These are phyloP conservation scores for Dissophora ornata DNA, from an alignment of 192 early-diverging fungal species.

Conservation along the genomic window DNA sequence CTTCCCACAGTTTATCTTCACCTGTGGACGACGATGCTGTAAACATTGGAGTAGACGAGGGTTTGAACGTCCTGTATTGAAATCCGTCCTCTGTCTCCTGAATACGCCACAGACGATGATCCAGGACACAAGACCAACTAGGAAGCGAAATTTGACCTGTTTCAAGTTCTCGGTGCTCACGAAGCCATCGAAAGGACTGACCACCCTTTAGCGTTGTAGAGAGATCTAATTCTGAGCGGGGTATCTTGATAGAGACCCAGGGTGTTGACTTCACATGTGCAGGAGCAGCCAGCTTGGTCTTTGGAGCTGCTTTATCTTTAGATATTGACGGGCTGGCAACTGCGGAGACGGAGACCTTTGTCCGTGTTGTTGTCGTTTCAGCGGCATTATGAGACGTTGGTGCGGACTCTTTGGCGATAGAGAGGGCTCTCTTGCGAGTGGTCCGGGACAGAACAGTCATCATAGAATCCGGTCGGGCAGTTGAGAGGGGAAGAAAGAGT, in stretches of 20 bases:
- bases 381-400: not conserved
- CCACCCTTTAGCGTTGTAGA: constrained; percentile 87
- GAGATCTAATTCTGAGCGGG: constrained; percentile 77
- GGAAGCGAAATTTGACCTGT: constrained; percentile 67
- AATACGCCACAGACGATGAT: constrained; percentile 33
- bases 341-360: not conserved
- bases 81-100: constrained; percentile 42
- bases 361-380: not conserved
- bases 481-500: too few species aligned
- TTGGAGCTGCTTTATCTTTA: not conserved
- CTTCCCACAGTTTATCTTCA: too few species aligned
- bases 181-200: constrained; percentile 90
- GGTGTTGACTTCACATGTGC: constrained; percentile 11
- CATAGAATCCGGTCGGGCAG: constrained; percentile 4
- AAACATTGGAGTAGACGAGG: constrained; percentile 3
- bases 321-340: not conserved
- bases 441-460: constrained; percentile 32
- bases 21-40: too few species aligned
- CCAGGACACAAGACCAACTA: constrained; percentile 34
- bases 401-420: constrained; percentile 3
- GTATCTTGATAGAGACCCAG: constrained; percentile 29
- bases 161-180: constrained; percentile 63
- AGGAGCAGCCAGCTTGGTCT: not conserved
- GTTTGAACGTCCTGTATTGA: constrained; percentile 59
- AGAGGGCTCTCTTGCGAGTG: constrained; percentile 35